Evolutionary conservation across 2,329 filamentous ascomycete species (phyloP).

Genomic region (Cordyceps militaris): DNA sequence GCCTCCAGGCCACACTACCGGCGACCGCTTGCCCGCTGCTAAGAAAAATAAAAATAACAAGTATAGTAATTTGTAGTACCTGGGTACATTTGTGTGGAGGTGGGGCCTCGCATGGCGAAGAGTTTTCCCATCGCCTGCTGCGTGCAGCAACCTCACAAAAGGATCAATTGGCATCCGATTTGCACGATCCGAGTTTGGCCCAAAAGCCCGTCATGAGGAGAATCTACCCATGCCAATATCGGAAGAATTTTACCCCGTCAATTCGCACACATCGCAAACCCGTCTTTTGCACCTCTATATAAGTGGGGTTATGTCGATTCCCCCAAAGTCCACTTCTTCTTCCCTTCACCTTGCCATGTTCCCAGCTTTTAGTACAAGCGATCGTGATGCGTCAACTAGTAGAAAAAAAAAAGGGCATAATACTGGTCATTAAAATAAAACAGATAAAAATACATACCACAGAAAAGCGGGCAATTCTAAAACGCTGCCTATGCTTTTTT

Average conservation of each 20-base stretch:
- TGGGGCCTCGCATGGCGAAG: not conserved
- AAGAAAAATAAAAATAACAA: not conserved
- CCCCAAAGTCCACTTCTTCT: not conserved
- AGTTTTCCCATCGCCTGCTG: not conserved
- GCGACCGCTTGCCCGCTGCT: not conserved
- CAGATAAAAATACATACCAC: not conserved
- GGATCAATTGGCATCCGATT: not conserved
- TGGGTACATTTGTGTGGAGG: not conserved
- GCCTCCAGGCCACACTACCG: not conserved
- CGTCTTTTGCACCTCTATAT: not conserved
- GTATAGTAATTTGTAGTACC: too few species aligned
- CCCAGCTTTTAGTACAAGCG: not conserved
- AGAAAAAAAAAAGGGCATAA: not conserved
- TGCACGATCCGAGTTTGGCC: not conserved
- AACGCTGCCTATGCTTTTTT: not conserved
- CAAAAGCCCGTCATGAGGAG: not conserved
- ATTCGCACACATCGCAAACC: not conserved
- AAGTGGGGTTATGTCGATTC: not conserved
- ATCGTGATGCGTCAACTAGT: conserved; percentile 2
- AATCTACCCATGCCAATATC: not conserved
- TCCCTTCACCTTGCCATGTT: not conserved
- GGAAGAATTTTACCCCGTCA: not conserved
- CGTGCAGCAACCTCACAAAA: not conserved
- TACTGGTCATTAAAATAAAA: not conserved
- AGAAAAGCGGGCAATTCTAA: not conserved